Base-by-base conservation (phyloP, 768 basidiomycete species). In the Mycena crocata region DNA sequence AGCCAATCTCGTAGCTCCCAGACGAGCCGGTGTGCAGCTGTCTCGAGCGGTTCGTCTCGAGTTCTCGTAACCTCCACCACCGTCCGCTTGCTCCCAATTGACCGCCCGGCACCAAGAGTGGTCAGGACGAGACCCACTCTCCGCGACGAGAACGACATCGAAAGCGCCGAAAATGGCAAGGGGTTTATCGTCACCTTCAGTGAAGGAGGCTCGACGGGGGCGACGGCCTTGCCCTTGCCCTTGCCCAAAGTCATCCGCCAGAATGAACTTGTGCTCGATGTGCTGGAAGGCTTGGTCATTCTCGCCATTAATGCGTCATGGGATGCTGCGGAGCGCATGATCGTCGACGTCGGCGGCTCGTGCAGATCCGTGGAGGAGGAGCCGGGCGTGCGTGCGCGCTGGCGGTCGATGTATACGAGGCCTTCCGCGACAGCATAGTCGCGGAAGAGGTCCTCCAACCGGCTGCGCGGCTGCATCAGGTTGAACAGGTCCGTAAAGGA, bases 401-500 rank as follows among this genome's bases (percentile, higher is more conserved):
- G 52, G 56, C 45, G 61, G 58, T 66, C 30, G 74, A 81, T 64
- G 21, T 74, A 74, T n/a, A 85, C 73, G 4, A 85, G 74, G 3
- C 83, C 84, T 24, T 82, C 77, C 21, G 74, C 68, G 1, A 79
- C 54, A 2, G 83, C 84, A 65, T 82, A 82, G 2, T 76, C 71
- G 45, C 85, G 71, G 9, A 94, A 82, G 48, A 95, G 83, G 74
- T 95, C 93, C 76, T 95, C 93, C 30, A 91, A 74, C 23, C 93
- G 82, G 35, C 87, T 86, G 56, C 88, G 87, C 8, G 93, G 93
- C 78, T 94, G 91, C 72, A 82, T 85, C 55, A 92, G 84, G 66
- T 90, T 90, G 74, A 95, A 94, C 26, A 95, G 79, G 71, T 94
- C 93, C 63, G 87, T 87, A 81, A 91, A 94, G 8, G 86, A 83